Evolutionary conservation across 164 flowering plant genomes (phyloP).

Genomic region (Amborella trichopoda): DNA sequence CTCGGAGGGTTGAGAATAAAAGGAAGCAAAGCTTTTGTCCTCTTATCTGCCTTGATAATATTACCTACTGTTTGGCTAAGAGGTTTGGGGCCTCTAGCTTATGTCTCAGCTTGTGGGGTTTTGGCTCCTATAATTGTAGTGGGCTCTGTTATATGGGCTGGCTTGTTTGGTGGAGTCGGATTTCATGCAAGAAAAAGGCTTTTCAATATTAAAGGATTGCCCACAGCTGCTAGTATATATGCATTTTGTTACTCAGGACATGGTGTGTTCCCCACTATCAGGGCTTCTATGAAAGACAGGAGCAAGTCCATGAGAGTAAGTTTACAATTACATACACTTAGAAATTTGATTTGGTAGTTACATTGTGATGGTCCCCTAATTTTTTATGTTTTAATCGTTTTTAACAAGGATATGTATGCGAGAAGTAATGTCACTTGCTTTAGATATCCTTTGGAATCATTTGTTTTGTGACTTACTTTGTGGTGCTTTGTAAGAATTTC

Average conservation of each 20-base stretch:
- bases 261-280: background rate
- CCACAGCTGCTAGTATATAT: background rate
- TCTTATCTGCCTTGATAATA: background rate
- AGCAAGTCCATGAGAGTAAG: background rate
- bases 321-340: too few species aligned
- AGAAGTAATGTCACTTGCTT: too few species aligned
- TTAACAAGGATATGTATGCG: too few species aligned
- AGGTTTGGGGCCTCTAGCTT: background rate
- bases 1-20: background rate
- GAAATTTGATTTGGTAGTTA: too few species aligned
- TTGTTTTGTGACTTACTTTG: too few species aligned
- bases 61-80: slow-evolving; percentile 2
- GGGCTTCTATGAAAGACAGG: background rate
- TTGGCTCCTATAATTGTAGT: background rate
- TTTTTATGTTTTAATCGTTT: too few species aligned
- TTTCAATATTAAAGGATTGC: background rate
- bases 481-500: too few species aligned
- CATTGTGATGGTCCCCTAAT: too few species aligned
- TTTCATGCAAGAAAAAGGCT: background rate
- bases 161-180: background rate
- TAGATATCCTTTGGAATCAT: too few species aligned
- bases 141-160: slow-evolving; percentile 1
- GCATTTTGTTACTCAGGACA: slow-evolving; percentile 1
- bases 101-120: slow-evolving; percentile 3
- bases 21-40: background rate